Conservation (phyloP, 176 grass and related monocot species). For the Themeda triandra region DNA sequence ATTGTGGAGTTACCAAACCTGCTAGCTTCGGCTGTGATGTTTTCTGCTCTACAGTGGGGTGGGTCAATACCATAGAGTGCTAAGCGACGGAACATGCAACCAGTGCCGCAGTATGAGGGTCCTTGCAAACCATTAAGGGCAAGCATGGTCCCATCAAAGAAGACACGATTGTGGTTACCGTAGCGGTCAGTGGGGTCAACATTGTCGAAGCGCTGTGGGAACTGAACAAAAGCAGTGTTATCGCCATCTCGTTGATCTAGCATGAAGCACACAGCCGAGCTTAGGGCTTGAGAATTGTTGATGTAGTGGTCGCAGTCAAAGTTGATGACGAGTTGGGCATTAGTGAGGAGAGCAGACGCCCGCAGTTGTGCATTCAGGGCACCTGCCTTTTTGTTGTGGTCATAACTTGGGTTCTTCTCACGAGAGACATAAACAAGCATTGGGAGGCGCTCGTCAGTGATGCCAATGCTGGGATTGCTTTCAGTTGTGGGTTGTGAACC, state of each 20-base stretch:
- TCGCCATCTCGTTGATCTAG: slow-evolving; percentile 54
- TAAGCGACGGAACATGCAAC: slow-evolving; percentile 33
- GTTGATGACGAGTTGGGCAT: slow-evolving; percentile 32
- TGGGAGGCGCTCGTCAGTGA: background rate
- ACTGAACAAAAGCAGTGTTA: slow-evolving; percentile 75
- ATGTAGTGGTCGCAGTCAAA: slow-evolving; percentile 46
- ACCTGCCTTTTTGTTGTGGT: slow-evolving; percentile 46
- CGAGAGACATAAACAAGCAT: slow-evolving; percentile 32
- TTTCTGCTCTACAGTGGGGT: slow-evolving; percentile 1
- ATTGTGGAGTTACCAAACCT: slow-evolving; percentile 18
- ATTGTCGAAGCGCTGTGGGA: slow-evolving; percentile 84
- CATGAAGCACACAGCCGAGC: slow-evolving; percentile 34
- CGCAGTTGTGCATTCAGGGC: slow-evolving; percentile 20
- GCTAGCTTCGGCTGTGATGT: background rate
- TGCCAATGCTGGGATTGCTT: background rate
- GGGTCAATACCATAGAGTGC: slow-evolving; percentile 41
- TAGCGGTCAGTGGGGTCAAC: slow-evolving; percentile 83
- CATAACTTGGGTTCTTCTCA: slow-evolving; percentile 28
- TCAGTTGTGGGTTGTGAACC: background rate
- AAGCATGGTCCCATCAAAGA: slow-evolving; percentile 87
- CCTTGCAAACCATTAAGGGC: slow-evolving; percentile 72
- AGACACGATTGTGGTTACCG: slow-evolving; percentile 81
- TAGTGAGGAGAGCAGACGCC: slow-evolving; percentile 24
- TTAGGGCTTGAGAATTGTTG: slow-evolving; percentile 40
- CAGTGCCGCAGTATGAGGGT: slow-evolving; percentile 25